These are phyloP conservation scores for Lasiosphaeria ovina DNA, from an alignment of 495 filamentous ascomycete genomes.

Conservation along the genomic window DNA sequence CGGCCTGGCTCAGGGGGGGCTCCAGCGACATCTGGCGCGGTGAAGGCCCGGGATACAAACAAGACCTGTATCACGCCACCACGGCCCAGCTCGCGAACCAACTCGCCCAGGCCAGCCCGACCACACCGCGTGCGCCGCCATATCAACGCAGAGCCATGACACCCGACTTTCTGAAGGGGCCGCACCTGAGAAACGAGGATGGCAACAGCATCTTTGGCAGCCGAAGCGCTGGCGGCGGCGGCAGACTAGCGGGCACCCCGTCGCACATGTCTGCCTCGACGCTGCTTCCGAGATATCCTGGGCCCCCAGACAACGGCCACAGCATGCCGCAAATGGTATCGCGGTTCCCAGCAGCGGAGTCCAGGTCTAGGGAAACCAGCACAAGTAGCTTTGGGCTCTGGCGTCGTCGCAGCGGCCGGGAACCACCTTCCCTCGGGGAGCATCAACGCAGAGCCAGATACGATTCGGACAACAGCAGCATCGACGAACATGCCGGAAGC, in stretches of 20 bases:
- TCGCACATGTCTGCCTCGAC: too few species aligned
- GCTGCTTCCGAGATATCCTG: too few species aligned
- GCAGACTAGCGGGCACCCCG: too few species aligned
- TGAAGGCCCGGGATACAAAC: not conserved
- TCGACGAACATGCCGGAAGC: not conserved
- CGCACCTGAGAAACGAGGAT: too few species aligned
- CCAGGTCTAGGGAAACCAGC: not conserved
- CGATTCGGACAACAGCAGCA: not conserved
- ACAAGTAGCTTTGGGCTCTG: not conserved
- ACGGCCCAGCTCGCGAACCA: slow-evolving; percentile 19
- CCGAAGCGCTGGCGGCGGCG: too few species aligned
- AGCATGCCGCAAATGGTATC: too few species aligned
- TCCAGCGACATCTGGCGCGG: not conserved
- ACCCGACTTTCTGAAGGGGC: too few species aligned
- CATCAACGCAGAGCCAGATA: not conserved
- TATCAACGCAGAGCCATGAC: too few species aligned
- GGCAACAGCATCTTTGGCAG: too few species aligned
- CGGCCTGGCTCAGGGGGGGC: not conserved
- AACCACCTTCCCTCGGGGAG: not conserved
- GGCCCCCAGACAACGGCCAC: too few species aligned
- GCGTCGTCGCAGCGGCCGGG: not conserved
- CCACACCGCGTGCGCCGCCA: not conserved
- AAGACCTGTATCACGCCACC: slow-evolving; percentile 26
- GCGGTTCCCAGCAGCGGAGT: too few species aligned
- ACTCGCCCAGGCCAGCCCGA: not conserved